Percentiles rank a stretch among this genome's conserved stretches.
These are phyloP conservation scores for Saccharomyces hybrid DNA, from an alignment of 1,139 yeast species.

Conservation along the genomic window DNA sequence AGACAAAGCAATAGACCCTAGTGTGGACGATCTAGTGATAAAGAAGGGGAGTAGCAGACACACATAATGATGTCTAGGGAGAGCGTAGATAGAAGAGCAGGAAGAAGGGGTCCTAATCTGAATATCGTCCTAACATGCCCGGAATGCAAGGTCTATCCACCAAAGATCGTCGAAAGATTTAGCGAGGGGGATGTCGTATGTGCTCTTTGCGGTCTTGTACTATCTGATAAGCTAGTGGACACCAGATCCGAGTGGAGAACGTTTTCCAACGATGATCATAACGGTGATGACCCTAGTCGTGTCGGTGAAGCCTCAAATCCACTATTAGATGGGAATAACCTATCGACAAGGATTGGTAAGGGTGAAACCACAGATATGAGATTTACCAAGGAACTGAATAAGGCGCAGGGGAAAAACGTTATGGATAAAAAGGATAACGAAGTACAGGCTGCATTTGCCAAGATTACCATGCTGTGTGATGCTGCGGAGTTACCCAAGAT, in stretches of 20 bases:
- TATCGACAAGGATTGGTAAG: conserved; percentile 85
- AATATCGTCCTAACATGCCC: conserved; percentile 91
- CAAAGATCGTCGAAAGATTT: conserved; percentile 88
- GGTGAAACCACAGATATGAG: conserved; percentile 60
- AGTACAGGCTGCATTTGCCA: conserved; percentile 80
- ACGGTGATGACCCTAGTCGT: conserved; percentile 98
- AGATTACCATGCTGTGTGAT: conserved; percentile 92
- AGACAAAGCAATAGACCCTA: not conserved
- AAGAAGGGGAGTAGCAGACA: not conserved
- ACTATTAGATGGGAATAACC: conserved; percentile 79
- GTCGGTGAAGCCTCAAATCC: conserved; percentile 99
- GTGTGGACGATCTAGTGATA: not conserved
- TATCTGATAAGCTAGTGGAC: conserved; percentile 87
- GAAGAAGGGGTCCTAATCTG: conserved; percentile 56
- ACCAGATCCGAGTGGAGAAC: conserved; percentile 99
- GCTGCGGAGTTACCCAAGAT: conserved; percentile 91
- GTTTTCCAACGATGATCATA: conserved; percentile 92
- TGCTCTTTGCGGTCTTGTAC: conserved; percentile 90
- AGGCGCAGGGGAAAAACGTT: conserved; percentile 80
- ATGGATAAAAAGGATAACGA: conserved; percentile 86
- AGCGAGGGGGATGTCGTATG: conserved; percentile 97
- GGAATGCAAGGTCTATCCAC: conserved; percentile 92
- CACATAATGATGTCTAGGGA: not conserved
- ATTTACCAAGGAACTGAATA: conserved; percentile 75
- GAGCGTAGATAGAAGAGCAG: not conserved